These are phyloP conservation scores for Gymnopilus dilepis DNA, from an alignment of 768 basidiomycete species.

Conservation along the genomic window DNA sequence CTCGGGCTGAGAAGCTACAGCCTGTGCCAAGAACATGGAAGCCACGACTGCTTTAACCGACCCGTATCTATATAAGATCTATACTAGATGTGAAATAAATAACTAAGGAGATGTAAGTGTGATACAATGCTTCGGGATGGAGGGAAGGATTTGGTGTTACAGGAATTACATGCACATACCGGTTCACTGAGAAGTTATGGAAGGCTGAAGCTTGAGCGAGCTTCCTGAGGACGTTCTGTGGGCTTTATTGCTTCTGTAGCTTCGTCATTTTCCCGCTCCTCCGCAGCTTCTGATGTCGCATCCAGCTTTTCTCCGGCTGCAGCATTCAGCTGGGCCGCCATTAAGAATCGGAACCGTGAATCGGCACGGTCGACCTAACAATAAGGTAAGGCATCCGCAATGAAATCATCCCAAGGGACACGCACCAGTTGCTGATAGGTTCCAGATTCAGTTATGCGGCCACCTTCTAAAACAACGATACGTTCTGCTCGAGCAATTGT, in stretches of 20 bases:
- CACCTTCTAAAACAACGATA: conserved; percentile 89
- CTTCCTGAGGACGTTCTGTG: conserved; percentile 2
- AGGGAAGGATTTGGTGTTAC: conserved; percentile 16
- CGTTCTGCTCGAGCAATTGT: conserved; percentile 90
- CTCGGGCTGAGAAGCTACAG: background rate
- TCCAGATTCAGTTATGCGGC: conserved; percentile 81
- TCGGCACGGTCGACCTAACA: conserved; percentile 64
- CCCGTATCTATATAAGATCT: conserved; percentile 12
- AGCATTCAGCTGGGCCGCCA: conserved; percentile 87
- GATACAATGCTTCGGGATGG: conserved; percentile 18
- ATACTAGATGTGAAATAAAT: conserved; percentile 28
- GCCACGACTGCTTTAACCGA: conserved; percentile 1
- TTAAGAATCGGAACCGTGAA: conserved; percentile 84
- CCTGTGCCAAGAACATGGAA: background rate
- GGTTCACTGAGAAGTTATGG: conserved; percentile 4
- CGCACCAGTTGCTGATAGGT: conserved; percentile 78
- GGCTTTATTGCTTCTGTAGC: conserved; percentile 18
- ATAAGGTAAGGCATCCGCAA: background rate
- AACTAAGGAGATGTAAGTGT: conserved; percentile 17
- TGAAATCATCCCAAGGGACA: conserved; percentile 8
- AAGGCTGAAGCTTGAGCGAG: background rate
- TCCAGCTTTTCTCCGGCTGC: conserved; percentile 37
- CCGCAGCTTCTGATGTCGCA: conserved; percentile 3
- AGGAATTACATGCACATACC: conserved; percentile 20
- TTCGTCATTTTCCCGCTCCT: conserved; percentile 18